Evolutionary conservation across 768 basidiomycete species (phyloP).

Genomic region (Scleroderma bovista): DNA sequence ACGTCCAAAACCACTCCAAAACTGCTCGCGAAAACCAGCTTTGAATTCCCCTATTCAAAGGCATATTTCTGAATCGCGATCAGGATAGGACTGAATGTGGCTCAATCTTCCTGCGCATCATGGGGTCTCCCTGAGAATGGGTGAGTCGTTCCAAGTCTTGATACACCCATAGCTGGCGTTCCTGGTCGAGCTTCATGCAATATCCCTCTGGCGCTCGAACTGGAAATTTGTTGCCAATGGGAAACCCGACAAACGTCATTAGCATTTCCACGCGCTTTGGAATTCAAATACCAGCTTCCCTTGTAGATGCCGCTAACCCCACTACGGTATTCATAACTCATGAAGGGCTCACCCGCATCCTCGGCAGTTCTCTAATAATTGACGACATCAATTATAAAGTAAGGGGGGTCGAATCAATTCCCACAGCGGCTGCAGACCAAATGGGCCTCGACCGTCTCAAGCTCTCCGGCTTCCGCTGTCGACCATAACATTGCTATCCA

Average conservation of each 20-base stretch:
- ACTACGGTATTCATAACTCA: constrained; percentile 57
- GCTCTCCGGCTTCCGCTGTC: constrained; percentile 39
- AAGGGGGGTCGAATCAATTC: constrained; percentile 43
- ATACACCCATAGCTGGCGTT: constrained; percentile 61
- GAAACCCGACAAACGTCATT: constrained; percentile 42
- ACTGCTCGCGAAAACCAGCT: too few species aligned
- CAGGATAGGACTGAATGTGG: constrained; percentile 46
- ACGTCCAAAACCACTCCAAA: too few species aligned
- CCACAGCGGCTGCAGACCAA: constrained; percentile 46
- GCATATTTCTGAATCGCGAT: constrained; percentile 54
- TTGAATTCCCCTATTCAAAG: too few species aligned
- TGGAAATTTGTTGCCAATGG: constrained; percentile 63
- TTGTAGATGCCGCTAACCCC: constrained; percentile 73
- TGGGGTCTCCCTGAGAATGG: constrained; percentile 59
- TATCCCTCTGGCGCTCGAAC: constrained; percentile 65
- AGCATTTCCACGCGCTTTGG: constrained; percentile 21
- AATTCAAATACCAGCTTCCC: constrained; percentile 37
- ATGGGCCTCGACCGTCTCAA: constrained; percentile 55
- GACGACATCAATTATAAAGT: constrained; percentile 9
- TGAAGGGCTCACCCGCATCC: constrained; percentile 35
- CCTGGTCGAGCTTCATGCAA: constrained; percentile 57
- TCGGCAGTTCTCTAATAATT: constrained; percentile 25
- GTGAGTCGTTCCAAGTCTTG: constrained; percentile 31
- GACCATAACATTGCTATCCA: constrained; percentile 41
- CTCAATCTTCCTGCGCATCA: constrained; percentile 60